Evolutionary conservation across 352 stramenopile genomes (phyloP).

Genomic region (Phytophthora pluvialis): DNA sequence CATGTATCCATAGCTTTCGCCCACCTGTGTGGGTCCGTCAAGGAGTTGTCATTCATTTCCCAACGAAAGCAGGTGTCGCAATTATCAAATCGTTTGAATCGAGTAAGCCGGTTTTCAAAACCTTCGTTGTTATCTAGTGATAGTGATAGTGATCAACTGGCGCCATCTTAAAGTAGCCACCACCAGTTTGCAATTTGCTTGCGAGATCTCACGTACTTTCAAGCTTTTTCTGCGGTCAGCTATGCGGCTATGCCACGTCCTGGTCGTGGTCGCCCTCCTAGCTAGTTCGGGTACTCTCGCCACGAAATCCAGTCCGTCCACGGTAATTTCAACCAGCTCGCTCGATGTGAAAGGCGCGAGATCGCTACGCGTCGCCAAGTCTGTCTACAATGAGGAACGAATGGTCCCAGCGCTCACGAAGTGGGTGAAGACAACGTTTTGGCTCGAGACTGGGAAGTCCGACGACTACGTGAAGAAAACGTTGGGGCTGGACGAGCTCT

Average conservation of each 20-base stretch:
- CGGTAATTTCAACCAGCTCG: background rate
- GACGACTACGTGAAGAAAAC: constrained; percentile 6
- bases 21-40: no score
- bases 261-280: background rate
- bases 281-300: background rate
- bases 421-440: background rate
- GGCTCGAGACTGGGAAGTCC: constrained; percentile 3
- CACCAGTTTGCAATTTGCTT: constrained; percentile 6
- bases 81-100: background rate
- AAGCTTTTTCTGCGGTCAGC: background rate
- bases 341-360: background rate
- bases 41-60: background rate
- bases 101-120: background rate
- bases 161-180: background rate
- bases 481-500: constrained; percentile 3
- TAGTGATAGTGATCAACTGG: background rate
- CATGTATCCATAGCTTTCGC: background rate
- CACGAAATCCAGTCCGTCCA: background rate
- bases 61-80: background rate
- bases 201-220: background rate
- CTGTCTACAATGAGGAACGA: constrained; percentile 9
- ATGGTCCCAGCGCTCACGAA: background rate
- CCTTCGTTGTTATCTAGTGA: background rate
- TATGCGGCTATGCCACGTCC: background rate
- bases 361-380: constrained; percentile 8